Evolutionary conservation across 2,329 filamentous ascomycete genomes (phyloP).

Genomic region (Fusarium gaditjirri): DNA sequence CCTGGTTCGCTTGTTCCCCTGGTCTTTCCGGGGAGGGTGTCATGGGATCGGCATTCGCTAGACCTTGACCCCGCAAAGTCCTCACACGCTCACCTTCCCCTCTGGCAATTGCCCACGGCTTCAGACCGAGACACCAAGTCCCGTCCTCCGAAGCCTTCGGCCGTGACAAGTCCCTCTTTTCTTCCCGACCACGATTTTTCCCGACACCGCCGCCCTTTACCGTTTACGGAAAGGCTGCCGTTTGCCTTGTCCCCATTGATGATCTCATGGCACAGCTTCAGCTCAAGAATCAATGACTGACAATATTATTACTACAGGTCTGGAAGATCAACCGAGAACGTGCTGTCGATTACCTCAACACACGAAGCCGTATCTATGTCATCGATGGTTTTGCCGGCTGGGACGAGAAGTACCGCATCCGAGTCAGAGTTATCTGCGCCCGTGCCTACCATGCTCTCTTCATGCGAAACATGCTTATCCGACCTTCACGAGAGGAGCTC

Average conservation of each 20-base stretch:
- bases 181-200: conserved; percentile 39
- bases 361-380: conserved; percentile 97
- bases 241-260: background rate
- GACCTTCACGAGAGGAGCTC: conserved; percentile 88
- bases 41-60: conserved; percentile 42
- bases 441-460: conserved; percentile 99
- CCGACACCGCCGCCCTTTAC: conserved; percentile 32
- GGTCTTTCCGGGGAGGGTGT: conserved; percentile 36
- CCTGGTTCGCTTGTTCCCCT: conserved; percentile 37
- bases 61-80: conserved; percentile 39
- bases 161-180: conserved; percentile 37
- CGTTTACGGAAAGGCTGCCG: conserved; percentile 25
- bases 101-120: conserved; percentile 25
- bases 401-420: conserved; percentile 98
- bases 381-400: conserved; percentile 97
- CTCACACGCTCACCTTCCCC: conserved; percentile 31
- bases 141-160: conserved; percentile 34
- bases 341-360: conserved; percentile 99
- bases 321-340: conserved; percentile 99
- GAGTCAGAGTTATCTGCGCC: conserved; percentile 96
- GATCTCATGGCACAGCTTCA: conserved; percentile 10
- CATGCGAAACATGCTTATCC: conserved; percentile 99
- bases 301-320: conserved; percentile 69
- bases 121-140: conserved; percentile 34
- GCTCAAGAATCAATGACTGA: conserved; percentile 27